Base-by-base conservation (phyloP, 1,284 basidiomycete genomes). In the Entoloma clypeatum region DNA sequence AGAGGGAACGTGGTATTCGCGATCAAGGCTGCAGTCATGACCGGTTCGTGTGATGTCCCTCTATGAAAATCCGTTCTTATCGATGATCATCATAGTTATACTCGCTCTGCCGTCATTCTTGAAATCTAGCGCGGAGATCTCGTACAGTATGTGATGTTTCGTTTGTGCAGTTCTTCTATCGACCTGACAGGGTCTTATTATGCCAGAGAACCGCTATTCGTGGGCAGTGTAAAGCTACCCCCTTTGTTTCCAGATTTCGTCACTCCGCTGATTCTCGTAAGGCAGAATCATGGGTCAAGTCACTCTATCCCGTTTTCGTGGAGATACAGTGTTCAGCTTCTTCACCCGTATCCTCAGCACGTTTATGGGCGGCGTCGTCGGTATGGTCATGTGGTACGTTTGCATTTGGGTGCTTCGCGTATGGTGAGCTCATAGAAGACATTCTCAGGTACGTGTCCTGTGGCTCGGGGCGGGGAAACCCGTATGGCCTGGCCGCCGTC, bases 21-120 rank as follows among this genome's bases (percentile, higher is more conserved):
- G 0, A 40, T 92, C 49, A 95, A 95, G 62, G 89, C 85, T 1
- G 88, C 79, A 0, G 49, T 83, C 7, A 57, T 93, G 35, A 79
- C 83, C 27, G 69, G 79, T 72, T 31, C 45, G 61, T 33, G 9
- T 18, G n/a, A 4, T 13, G 22, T 16, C 19, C 17, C 17, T 23
- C 11, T n/a, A 2, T 3, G 10, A 19, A 25, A 3, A 3, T 3
- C 14, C n/a, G 5, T 10, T 3, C 18, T 14, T 22, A 3, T n/a
- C 9, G n/a, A 36, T 26, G 21, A 14, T 18, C 26, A 25, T 14
- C 18, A 1, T 41, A 80, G 81, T 81, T 5, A 47, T 81, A 4
- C 60, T 87, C 29, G 69, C 71, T 48, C 53, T 87, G n/a, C 83
- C 83, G 0, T 74, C 62, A 14, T 72, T 82, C 43, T 40, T 86